Evolutionary conservation across 441 rosid species (phyloP), one percentile per base, ranked within the genome.

Genomic region (Mallotus repandus): DNA sequence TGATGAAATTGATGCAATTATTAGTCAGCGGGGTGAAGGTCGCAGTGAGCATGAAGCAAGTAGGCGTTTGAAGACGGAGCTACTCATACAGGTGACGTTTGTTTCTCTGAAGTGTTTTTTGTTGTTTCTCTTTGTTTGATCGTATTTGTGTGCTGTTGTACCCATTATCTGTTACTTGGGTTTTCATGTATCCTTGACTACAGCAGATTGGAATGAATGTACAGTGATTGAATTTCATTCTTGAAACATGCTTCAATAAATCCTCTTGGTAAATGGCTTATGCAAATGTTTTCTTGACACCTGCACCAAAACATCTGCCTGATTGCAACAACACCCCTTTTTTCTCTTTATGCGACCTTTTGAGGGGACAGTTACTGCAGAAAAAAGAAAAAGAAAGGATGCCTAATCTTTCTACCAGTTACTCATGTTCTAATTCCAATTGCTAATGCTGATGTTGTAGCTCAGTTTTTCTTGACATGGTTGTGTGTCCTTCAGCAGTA

Each of bases 31-130:
- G 68, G 99, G 99, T 55, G 97, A 88, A 87, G 98, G 88, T 52
- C 84, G 85, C 29, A 93, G 97, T 82, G 98, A 95, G 83, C 99
- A 95, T 81, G 99, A 95, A 86, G 98, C 99, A 60, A 95, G 99
- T 71, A 86, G 99, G 85, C 97, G 98, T 74, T 84, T 95, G 87
- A 93, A 95, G 81, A 95, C 99, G 2, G 98, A 95, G 81, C 90
- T 95, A 16, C 98, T 95, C 63, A 87, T 95, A 74, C 99, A 95
- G 96, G 99, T 91, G 77, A 72, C 70, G 69, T 81, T 72, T 73
- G 43, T 70, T 73, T 65, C 50, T 15, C 74, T 21, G 13, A 45
- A 76, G 11, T 52, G 46, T 67, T 9, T 10, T 56, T n/a, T 56
- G 18, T 19, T 56, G 29, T 59, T 5, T 52, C 15, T 16, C 11